Base-by-base conservation (phyloP, 257 asterid genomes). In the Ligustrum vulgare region DNA sequence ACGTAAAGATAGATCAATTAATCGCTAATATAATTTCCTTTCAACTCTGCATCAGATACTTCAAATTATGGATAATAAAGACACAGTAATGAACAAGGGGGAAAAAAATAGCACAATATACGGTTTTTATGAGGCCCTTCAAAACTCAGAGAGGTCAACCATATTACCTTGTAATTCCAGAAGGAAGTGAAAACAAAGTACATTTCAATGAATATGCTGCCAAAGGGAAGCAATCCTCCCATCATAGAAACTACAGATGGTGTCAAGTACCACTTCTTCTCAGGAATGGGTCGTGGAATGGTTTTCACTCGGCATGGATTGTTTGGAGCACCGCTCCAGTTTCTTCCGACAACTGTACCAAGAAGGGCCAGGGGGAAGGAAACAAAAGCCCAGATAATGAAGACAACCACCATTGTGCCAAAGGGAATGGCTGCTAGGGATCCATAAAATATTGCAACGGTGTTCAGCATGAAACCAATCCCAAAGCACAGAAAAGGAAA, bases 241-340 rank as follows among this genome's bases (percentile, higher is more conserved):
- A 88, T 88, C 80, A 88, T 69, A 63, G 90, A 86, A 72, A 88
- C 83, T 37, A 88, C 83, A 37, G 89, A 86, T 25, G 93, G 90
- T 0, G 89, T 86, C 76, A 88, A 79, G 78, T 88, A 86, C 96
- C 91, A 90, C 76, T 86, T 90, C 80, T 88, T 94, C 86, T 90
- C 98, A 5, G 99, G 99, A 63, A 94, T 92, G 45, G 98, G 98
- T 67, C 93, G 87, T 37, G 93, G 93, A 51, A 88, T 86, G 70
- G 93, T 88, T 81, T 88, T 88, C 74, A 88, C 93, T 43, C 93
- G 87, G 75, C 93, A 88, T 0, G 93, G 93, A 84, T 86, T 86
- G 81, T 86, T 84, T 37, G 93, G 93, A 54, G 90, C 84, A 20
- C 93, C 93, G 39, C 90, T 88, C 86, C 90, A 88, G 82, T 88